Conservation (phyloP, 2,329 filamentous ascomycete species). For the Cytospora piceae region DNA sequence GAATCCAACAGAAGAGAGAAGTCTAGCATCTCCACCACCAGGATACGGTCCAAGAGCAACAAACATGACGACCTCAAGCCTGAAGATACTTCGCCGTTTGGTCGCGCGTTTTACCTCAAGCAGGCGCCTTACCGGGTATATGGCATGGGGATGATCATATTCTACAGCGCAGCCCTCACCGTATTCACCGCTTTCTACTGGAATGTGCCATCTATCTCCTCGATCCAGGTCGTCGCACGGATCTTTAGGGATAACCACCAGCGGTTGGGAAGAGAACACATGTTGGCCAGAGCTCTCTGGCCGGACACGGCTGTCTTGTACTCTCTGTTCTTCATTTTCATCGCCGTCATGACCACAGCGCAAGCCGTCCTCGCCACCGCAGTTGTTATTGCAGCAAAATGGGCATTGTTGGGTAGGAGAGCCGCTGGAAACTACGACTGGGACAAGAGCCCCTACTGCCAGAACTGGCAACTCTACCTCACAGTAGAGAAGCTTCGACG, state of each 20-base stretch:
- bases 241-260: constrained; percentile 36
- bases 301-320: constrained; percentile 46
- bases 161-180: constrained; percentile 52
- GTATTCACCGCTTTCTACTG: constrained; percentile 54
- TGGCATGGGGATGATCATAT: constrained; percentile 50
- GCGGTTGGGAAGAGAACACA: constrained; percentile 32
- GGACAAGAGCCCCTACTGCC: constrained; percentile 60
- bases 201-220: constrained; percentile 52
- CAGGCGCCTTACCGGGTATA: constrained; percentile 55
- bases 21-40: too few species aligned
- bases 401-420: constrained; percentile 55
- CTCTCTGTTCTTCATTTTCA: constrained; percentile 43
- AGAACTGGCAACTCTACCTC: constrained; percentile 60
- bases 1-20: background rate
- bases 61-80: constrained; percentile 8
- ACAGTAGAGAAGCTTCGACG: constrained; percentile 55
- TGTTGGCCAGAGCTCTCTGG: constrained; percentile 36
- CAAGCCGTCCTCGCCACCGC: constrained; percentile 49
- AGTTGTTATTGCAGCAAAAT: constrained; percentile 53
- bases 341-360: constrained; percentile 47
- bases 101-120: constrained; percentile 57
- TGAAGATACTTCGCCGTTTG: constrained; percentile 50
- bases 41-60: constrained; percentile 10
- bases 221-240: constrained; percentile 50
- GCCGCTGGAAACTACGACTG: constrained; percentile 59